A percentile compares a stretch with the other conserved stretches of the same genome.
phyloP scores from a whole-genome alignment of 768 basidiomycete species.

The Amanita polypyramis region DNA sequence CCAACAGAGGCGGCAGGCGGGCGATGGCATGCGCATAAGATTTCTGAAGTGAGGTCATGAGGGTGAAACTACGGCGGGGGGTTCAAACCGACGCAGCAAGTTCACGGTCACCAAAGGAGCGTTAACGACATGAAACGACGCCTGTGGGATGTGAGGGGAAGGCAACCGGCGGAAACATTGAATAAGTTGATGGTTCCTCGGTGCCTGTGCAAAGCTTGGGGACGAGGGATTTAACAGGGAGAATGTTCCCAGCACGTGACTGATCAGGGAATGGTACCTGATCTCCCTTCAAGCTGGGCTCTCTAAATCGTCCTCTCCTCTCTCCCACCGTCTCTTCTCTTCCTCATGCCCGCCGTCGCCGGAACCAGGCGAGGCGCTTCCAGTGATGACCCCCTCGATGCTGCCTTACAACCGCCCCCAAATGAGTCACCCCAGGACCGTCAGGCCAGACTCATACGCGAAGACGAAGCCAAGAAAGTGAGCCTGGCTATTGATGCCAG shows the following conservation, averaged over 20 bases:
- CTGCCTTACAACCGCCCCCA: constrained; percentile 51
- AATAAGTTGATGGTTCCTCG: constrained; percentile 20
- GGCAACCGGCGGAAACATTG: neutral
- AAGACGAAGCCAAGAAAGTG: constrained; percentile 57
- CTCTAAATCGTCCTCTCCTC: constrained; percentile 12
- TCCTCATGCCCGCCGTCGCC: constrained; percentile 25
- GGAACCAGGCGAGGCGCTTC: neutral
- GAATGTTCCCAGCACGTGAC: constrained; percentile 6
- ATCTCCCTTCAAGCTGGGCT: constrained; percentile 1
- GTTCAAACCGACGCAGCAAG: too few species aligned
- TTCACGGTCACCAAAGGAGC: too few species aligned
- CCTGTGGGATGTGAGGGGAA: constrained; percentile 1
- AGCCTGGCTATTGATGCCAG: constrained; percentile 66
- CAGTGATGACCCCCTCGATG: constrained; percentile 56
- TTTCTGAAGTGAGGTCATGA: too few species aligned
- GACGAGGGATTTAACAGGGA: too few species aligned
- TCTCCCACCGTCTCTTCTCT: constrained; percentile 14
- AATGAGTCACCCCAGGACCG: constrained; percentile 57
- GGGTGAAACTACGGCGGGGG: too few species aligned
- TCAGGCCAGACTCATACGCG: constrained; percentile 39
- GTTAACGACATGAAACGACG: too few species aligned
- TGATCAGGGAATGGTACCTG: constrained; percentile 2
- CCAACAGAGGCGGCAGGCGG: too few species aligned
- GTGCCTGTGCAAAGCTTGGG: constrained; percentile 13
- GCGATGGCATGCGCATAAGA: too few species aligned